Conservation (phyloP, 345 rosid genomes). For the Populus euphratica region DNA sequence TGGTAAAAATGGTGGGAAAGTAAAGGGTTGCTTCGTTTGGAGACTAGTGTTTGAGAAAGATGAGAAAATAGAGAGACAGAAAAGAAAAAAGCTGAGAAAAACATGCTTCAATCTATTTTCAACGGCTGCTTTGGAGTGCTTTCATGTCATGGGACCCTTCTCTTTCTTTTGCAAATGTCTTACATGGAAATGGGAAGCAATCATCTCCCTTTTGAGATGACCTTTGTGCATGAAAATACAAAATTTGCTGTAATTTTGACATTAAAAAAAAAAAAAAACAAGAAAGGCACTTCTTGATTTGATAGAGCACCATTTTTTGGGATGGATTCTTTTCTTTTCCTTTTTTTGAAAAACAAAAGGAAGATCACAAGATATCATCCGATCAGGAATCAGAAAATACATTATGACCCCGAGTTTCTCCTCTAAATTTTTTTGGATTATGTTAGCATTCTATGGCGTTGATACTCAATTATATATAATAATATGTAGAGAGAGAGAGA, state of each 20-base stretch:
- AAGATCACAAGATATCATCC: background rate
- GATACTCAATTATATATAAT: too few species aligned
- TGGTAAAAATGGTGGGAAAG: constrained; percentile 22
- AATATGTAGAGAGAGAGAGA: too few species aligned
- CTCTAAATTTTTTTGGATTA: background rate
- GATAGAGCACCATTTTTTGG: background rate
- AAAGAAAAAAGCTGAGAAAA: constrained; percentile 3
- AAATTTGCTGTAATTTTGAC: background rate
- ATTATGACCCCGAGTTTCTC: background rate
- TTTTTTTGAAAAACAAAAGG: background rate
- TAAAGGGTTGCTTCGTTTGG: constrained; percentile 35
- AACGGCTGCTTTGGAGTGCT: constrained; percentile 34
- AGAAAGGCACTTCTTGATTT: background rate
- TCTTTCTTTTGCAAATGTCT: constrained; percentile 41
- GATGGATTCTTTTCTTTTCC: background rate
- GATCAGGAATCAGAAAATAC: background rate
- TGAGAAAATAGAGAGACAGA: constrained; percentile 2
- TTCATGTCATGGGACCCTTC: constrained; percentile 39
- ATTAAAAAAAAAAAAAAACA: background rate
- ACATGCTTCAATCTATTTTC: constrained; percentile 26
- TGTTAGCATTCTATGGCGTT: background rate
- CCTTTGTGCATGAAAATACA: constrained; percentile 8
- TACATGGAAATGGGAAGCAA: constrained; percentile 27
- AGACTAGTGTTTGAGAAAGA: constrained; percentile 20
- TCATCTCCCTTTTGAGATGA: constrained; percentile 16